phyloP scores from a whole-genome alignment of 2,329 filamentous ascomycete species.

The Apiospora marii region DNA sequence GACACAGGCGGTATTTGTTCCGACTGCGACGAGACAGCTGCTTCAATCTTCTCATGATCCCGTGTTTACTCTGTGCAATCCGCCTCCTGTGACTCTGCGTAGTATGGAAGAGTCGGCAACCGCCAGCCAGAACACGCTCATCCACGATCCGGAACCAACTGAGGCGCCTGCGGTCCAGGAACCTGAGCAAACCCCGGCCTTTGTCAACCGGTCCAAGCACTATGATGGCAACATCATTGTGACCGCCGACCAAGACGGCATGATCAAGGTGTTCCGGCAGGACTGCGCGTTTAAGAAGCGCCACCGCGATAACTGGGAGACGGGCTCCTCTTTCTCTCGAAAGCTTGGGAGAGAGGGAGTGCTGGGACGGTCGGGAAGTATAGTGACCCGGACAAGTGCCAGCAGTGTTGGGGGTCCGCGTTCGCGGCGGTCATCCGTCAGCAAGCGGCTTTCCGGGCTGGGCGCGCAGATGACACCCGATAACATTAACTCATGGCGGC shows the following conservation, averaged over 20 bases:
- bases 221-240: slow-evolving; percentile 88
- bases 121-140: slow-evolving; percentile 50
- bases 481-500: slow-evolving; percentile 87
- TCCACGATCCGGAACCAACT: slow-evolving; percentile 40
- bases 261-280: slow-evolving; percentile 94
- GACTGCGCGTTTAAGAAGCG: slow-evolving; percentile 89
- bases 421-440: slow-evolving; percentile 63
- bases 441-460: slow-evolving; percentile 42
- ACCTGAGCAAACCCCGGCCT: slow-evolving; percentile 77
- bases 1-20: slow-evolving; percentile 87
- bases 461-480: slow-evolving; percentile 62
- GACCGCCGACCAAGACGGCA: slow-evolving; percentile 85
- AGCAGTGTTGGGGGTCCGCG: slow-evolving; percentile 53
- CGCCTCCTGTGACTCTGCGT: slow-evolving; percentile 84
- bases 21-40: slow-evolving; percentile 77
- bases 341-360: slow-evolving; percentile 69
- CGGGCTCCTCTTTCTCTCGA: slow-evolving; percentile 77
- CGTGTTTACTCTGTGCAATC: slow-evolving; percentile 96
- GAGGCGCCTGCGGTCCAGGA: slow-evolving; percentile 45
- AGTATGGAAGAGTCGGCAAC: slow-evolving; percentile 69
- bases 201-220: slow-evolving; percentile 79
- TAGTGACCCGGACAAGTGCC: slow-evolving; percentile 61
- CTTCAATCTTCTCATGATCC: slow-evolving; percentile 86
- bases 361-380: slow-evolving; percentile 63
- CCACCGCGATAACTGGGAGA: slow-evolving; percentile 79